Evolutionary conservation across 2,329 filamentous ascomycete genomes (phyloP).

Genomic region (Diplodia seriata): DNA sequence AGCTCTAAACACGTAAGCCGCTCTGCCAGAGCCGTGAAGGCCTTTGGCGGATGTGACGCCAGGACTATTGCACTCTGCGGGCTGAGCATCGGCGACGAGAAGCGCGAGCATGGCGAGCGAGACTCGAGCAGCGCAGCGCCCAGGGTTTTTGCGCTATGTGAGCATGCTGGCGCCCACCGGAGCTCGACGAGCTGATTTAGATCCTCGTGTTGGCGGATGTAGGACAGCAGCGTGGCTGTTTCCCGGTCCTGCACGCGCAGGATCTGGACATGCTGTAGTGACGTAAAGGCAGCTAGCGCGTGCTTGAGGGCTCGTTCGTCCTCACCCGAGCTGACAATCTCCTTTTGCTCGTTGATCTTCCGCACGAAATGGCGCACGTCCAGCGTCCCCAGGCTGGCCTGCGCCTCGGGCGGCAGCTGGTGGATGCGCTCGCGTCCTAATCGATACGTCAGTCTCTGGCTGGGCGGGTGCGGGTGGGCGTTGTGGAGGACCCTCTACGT

Average conservation of each 20-base stretch:
- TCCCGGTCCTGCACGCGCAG: constrained; percentile 67
- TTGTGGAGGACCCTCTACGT: constrained; percentile 56
- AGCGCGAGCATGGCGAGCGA: constrained; percentile 63
- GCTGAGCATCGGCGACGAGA: constrained; percentile 68
- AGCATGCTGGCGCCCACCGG: constrained; percentile 68
- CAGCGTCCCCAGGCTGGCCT: constrained; percentile 46
- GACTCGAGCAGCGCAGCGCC: constrained; percentile 64
- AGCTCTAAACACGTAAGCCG: constrained; percentile 68
- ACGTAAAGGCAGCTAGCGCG: constrained; percentile 64
- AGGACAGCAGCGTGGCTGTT: constrained; percentile 61
- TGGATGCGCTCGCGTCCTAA: constrained; percentile 50
- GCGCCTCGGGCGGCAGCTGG: constrained; percentile 48
- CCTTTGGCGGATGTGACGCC: constrained; percentile 54
- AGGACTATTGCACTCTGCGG: constrained; percentile 64
- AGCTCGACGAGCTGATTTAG: constrained; percentile 58
- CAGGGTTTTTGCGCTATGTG: constrained; percentile 66
- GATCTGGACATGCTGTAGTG: constrained; percentile 69
- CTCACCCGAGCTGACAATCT: constrained; percentile 58
- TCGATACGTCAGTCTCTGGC: constrained; percentile 33
- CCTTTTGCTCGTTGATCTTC: constrained; percentile 59
- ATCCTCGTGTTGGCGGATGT: constrained; percentile 57
- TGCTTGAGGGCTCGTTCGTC: constrained; percentile 61
- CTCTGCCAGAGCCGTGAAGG: constrained; percentile 59
- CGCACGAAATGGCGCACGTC: constrained; percentile 52
- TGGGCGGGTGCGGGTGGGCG: constrained; percentile 40